phyloP scores from a whole-genome alignment of 2,329 filamentous ascomycete genomes.

The Phialophora expanda region DNA sequence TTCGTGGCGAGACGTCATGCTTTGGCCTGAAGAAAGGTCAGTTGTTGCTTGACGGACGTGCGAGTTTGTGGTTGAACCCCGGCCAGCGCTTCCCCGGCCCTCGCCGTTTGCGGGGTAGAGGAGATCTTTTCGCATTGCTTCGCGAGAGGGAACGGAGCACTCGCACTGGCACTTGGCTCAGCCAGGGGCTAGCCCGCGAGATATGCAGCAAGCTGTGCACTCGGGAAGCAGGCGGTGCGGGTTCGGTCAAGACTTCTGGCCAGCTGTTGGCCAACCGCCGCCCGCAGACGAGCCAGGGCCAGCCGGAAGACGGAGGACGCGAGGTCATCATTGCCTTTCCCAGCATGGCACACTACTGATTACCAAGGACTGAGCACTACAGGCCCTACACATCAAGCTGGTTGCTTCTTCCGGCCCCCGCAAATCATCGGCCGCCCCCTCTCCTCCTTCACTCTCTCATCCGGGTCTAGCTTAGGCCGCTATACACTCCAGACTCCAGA shows the following conservation, averaged over 20 bases:
- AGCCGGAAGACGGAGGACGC: background rate
- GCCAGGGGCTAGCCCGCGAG: background rate
- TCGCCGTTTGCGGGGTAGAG: conserved; percentile 7
- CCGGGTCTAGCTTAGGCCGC: conserved; percentile 12
- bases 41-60: conserved; percentile 1
- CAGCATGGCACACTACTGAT: background rate
- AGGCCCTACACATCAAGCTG: background rate
- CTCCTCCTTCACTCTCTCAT: background rate
- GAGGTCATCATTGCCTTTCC: conserved; percentile 2
- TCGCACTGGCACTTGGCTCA: background rate
- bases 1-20: background rate
- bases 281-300: background rate
- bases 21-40: background rate
- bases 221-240: background rate
- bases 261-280: background rate
- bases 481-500: conserved; percentile 36
- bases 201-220: conserved; percentile 1
- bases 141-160: background rate
- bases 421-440: background rate
- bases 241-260: background rate
- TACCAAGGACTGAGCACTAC: background rate
- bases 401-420: background rate
- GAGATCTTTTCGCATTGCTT: conserved; percentile 2
- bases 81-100: background rate
- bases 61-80: background rate